Evolutionary conservation across 140 eudicot genomes (phyloP).

Genomic region (Ambrosia hybrid): DNA sequence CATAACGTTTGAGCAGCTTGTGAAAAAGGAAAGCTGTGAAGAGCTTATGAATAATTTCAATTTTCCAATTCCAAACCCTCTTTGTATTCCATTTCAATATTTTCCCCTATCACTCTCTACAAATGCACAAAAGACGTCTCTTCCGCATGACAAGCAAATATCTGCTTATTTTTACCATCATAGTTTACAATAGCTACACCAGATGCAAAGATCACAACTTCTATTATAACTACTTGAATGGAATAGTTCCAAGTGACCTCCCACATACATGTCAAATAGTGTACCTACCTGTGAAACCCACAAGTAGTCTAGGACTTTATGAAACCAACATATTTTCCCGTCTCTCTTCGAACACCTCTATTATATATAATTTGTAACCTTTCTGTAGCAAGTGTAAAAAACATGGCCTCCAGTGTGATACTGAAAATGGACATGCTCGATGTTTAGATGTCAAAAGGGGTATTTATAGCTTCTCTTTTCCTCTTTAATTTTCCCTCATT

Average conservation of each 20-base stretch:
- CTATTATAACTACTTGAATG: too few relatives aligned
- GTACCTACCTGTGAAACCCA: background rate
- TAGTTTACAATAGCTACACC: background rate
- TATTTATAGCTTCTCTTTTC: background rate
- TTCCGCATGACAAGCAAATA: too few relatives aligned
- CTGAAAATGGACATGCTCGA: too few relatives aligned
- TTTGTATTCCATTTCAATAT: too few relatives aligned
- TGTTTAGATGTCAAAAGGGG: slow-evolving; percentile 14
- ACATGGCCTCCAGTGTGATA: background rate
- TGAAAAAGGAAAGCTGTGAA: too few relatives aligned
- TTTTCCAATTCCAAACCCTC: too few relatives aligned
- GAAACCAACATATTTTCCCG: slow-evolving; percentile 23
- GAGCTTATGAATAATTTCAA: too few relatives aligned
- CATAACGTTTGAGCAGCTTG: too few relatives aligned
- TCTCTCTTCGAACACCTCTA: background rate
- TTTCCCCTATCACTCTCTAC: slow-evolving; percentile 8
- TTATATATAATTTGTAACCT: background rate
- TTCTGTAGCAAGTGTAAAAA: background rate
- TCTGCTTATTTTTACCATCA: background rate
- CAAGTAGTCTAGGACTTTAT: background rate
- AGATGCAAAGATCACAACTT: too few relatives aligned
- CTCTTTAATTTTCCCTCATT: background rate
- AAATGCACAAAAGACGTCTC: slow-evolving; percentile 21
- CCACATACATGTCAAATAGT: slow-evolving; percentile 12
- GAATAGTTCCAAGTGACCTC: too few relatives aligned